phyloP scores from a whole-genome alignment of 2,329 filamentous ascomycete genomes.

The Penicillium oxalicum region DNA sequence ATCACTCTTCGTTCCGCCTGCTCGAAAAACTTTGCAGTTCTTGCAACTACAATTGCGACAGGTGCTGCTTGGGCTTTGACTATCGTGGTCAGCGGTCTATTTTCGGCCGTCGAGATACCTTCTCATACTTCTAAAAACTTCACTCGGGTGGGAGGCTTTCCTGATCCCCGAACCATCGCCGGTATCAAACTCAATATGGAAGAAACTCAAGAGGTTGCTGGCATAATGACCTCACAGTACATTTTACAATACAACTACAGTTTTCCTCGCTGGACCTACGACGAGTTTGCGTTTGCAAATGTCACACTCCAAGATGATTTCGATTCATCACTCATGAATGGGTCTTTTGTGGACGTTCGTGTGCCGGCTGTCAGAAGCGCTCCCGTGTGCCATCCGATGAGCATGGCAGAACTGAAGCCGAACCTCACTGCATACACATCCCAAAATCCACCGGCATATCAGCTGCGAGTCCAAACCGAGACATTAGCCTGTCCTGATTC shows the following conservation, averaged over 20 bases:
- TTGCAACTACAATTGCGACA: conserved; percentile 4
- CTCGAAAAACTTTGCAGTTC: conserved; percentile 2
- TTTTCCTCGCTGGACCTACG: conserved; percentile 9
- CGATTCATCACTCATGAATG: background rate
- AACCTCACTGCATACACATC: background rate
- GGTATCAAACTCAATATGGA: background rate
- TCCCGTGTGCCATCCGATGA: background rate
- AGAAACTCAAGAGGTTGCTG: background rate
- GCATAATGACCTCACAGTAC: conserved; percentile 3
- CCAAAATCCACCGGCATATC: background rate
- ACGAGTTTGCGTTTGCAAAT: conserved; percentile 5
- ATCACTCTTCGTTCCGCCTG: background rate
- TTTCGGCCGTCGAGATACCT: conserved; percentile 1
- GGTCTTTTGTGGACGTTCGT: conserved; percentile 1
- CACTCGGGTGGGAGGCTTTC: conserved; percentile 4
- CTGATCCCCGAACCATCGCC: conserved; percentile 1
- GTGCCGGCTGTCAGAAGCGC: conserved; percentile 6
- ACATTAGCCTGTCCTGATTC: background rate
- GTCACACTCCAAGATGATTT: background rate
- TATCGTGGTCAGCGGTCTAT: conserved; percentile 9
- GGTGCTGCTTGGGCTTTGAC: conserved; percentile 2
- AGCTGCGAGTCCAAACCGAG: background rate
- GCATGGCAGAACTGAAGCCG: background rate
- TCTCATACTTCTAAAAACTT: background rate
- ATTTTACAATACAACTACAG: conserved; percentile 8